These are phyloP conservation scores for Colletotrichum sp. DNA, from an alignment of 2,329 filamentous ascomycete genomes.

Conservation along the genomic window DNA sequence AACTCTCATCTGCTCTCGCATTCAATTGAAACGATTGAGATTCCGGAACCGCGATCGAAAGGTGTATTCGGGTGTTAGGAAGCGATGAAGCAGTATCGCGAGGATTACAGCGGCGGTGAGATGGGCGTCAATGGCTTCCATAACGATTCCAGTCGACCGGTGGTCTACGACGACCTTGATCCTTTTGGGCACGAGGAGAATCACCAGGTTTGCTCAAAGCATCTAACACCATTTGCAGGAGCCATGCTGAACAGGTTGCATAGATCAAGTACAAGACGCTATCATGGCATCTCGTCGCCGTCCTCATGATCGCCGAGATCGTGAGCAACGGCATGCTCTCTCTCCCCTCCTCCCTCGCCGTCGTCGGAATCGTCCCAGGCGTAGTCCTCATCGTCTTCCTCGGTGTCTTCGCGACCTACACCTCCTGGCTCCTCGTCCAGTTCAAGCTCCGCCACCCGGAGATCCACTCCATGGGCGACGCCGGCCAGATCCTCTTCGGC, in stretches of 20 bases:
- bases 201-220: neutral
- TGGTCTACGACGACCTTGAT: constrained; percentile 17
- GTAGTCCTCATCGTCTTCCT: constrained; percentile 45
- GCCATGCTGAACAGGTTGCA: neutral
- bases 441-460: constrained; percentile 56
- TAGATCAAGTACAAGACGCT: constrained; percentile 59
- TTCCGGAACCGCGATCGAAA: neutral
- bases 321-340: constrained; percentile 60
- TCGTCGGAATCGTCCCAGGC: constrained; percentile 54
- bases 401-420: constrained; percentile 51
- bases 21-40: neutral
- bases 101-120: neutral
- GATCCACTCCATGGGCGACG: constrained; percentile 58
- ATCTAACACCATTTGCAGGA: too few species aligned
- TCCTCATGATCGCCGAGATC: constrained; percentile 62
- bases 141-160: neutral
- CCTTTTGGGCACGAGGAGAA: constrained; percentile 18
- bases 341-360: constrained; percentile 54
- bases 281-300: constrained; percentile 54
- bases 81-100: neutral
- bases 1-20: neutral
- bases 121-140: neutral
- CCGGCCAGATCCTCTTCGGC: constrained; percentile 55
- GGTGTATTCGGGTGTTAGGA: neutral
- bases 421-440: constrained; percentile 48